Evolutionary conservation across 306 rosid genomes (phyloP), one percentile per base, ranked within the genome.

Genomic region (Potentilla sterilis): DNA sequence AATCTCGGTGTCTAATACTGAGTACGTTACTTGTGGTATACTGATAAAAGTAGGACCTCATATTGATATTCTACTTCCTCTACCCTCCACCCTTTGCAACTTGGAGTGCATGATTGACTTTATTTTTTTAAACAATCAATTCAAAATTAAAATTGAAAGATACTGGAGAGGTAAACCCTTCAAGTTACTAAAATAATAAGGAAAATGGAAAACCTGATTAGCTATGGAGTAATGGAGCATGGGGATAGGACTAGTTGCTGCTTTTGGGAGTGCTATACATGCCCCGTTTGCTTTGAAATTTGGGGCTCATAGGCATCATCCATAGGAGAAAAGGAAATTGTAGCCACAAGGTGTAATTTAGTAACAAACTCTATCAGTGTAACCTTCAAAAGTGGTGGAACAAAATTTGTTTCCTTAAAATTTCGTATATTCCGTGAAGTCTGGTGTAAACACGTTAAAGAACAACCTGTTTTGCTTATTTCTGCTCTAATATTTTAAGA

Each of bases 221-320:
- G 38, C 51, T n/a, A 7, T 28, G 28, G 22, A 16, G 34, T 44
- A 47, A n/a, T 62, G 57, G 3, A 43, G 37, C 10, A 40, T 41
- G 22, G 54, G 41, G 68, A 55, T 40, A 21, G 54, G 67, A 57
- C 67, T 40, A 32, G 55, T 35, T 73, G 54, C 76, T 57, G 67
- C n/a, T 21, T 49, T 57, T 41, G 38, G 15, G 49, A n/a, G 65
- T 72, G 6, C 35, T 28, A 28, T 28, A 28, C 28, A 28, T 28
- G 28, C 28, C 28, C 28, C 28, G 1, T 28, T 19, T 51, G 3
- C 12, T 19, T 7, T 38, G 48, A 54, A 49, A 49, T 34, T 15
- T 2, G 4, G 71, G 61, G 71, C 15, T 67, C 71, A 19, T 14
- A 44, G 9, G 73, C 55, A 68, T 13, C 21, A 59, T 24, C 37